Base-by-base conservation (phyloP, 2,329 filamentous ascomycete species). In the Leptographium lundbergii region DNA sequence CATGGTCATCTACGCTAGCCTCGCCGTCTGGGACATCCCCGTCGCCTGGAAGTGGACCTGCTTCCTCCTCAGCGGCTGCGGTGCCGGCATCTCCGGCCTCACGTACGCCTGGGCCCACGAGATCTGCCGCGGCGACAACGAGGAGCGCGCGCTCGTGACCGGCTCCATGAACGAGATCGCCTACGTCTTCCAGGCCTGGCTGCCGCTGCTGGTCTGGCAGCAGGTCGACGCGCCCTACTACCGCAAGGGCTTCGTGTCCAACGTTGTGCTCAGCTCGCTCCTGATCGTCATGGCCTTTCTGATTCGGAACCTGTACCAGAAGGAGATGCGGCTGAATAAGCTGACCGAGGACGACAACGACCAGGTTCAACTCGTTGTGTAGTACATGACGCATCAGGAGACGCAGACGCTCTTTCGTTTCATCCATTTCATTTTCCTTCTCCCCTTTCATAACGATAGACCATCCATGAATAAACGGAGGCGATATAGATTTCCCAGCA, bases 131-230 rank as follows among this genome's bases (percentile, higher is more conserved):
- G 74, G 73, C 13, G 75, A 78, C 61, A 78, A 84, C 58, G 84
- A 88, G 68, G 85, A 88, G 70, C 73, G 84, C 11, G 84, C 85
- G 6, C 61, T 89, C 4, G 82, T 88, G 0, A 77, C 85, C 0
- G 85, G 76, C 0, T 71, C 75, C 19, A 88, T 88, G 82, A 88
- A 88, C 61, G 79, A 85, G 66, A 78, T 88, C 72, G 84, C 84
- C 0, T 87, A 87, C 61, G 82, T 87, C 11, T 70, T 89, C 51
- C 84, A 88, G 66, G 82, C 84, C 0, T 88, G 85, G 85, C 67
- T 89, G 50, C 86, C 86, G 7, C 74, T 86, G 36, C 67, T 86
- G 10, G 76, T 86, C 11, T 87, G 84, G 84, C 79, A 83, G 69
- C 81, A 84, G 66, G 74, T 83, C 0, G 81, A 86, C 59, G 80